Base-by-base conservation (phyloP, 225 moss, liverwort and hornwort species). In the Physcomitrium patens region DNA sequence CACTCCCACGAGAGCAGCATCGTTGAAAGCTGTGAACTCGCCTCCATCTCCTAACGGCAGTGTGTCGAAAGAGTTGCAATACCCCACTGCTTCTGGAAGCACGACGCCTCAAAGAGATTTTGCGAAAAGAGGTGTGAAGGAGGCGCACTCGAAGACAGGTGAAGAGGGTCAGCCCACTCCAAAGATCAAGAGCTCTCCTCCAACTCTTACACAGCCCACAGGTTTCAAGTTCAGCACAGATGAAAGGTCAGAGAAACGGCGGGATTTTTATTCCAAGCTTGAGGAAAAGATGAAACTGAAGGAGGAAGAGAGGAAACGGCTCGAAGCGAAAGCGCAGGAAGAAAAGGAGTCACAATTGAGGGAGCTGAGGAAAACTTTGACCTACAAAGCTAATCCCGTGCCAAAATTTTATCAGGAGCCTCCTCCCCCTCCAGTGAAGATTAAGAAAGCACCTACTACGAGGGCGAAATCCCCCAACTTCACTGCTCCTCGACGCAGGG, bases 331-430 rank as follows among this genome's bases (percentile, higher is more conserved):
- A 67, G 81, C 83, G 12, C 86, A 80, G 84, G 91, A 94, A 77
- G 91, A 90, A 61, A 90, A 88, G 69, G 94, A 94, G 63, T 86
- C 71, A 0, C 89, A 94, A 72, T 75, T 94, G 57, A 86, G 79
- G 54, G 94, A 94, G 81, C 73, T 94, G 11, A 85, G 91, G 18
- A 91, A 86, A 78, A 88, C 83, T 49, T 59, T 90, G 20, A 80
- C 77, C 1, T 94, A 89, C 72, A 94, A 94, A 67, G 91, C 94
- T 8, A 94, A 89, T 68, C 94, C 91, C 1, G 85, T 94, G 81
- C 94, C 94, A 2, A 88, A 78, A 45, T 94, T 91, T 28, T 94
- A 94, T 43, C 91, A 93, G 46, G 93, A 93, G 78, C 83, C 89
- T 23, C 82, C 82, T 12, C 91, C 87, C 1, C 81, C 86, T 1